Evolutionary conservation across 2,329 filamentous ascomycete species (phyloP), one percentile per base, ranked within the genome.

Genomic region (Harringtonia aguacate): DNA sequence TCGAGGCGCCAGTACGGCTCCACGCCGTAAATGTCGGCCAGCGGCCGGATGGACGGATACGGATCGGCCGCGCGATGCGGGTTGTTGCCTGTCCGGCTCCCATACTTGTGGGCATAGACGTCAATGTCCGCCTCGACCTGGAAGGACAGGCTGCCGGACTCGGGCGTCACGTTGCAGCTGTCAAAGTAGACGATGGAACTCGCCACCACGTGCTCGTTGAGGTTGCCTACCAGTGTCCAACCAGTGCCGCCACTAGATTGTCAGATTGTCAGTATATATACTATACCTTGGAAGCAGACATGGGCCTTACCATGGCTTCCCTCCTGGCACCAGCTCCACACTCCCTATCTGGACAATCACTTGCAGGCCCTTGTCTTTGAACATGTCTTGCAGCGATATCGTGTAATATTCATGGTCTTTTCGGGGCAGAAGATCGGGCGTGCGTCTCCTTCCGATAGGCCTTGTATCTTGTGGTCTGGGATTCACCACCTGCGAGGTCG

Each of bases 331-430:
- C 1, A 81, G 62, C 34, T 78, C 65, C 39, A 81, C 71, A 24
- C 66, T 70, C 1, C 73, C 67, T 48, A 84, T 62, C 52, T 81
- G 79, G 18, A 81, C 68, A 38, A 83, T 76, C 31, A 83, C 58
- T 50, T 84, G 79, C 4, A 82, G 53, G 3, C 71, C 69, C 7
- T 57, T 55, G 1, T 64, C 52, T 9, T 55, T 49, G 46, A 58
- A 60, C 22, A 44, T 46, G 8, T 55, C 41, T 12, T 49, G 34
- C n/a, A 60, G 48, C n/a, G 35, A 44, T 10, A 52, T n/a, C 21
- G 18, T 30, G 42, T 21, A 45, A 29, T 33, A 22, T 7, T 27
- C 15, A 15, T 39, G 39, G 3, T 35, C 20, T 17, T 31, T 8
- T 2, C n/a, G 20, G 9, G 22, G n/a, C n/a, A n/a, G n/a, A n/a